These are phyloP conservation scores for Cucurbitaria berberidis DNA, from an alignment of 2,329 filamentous ascomycete species.

Conservation along the genomic window DNA sequence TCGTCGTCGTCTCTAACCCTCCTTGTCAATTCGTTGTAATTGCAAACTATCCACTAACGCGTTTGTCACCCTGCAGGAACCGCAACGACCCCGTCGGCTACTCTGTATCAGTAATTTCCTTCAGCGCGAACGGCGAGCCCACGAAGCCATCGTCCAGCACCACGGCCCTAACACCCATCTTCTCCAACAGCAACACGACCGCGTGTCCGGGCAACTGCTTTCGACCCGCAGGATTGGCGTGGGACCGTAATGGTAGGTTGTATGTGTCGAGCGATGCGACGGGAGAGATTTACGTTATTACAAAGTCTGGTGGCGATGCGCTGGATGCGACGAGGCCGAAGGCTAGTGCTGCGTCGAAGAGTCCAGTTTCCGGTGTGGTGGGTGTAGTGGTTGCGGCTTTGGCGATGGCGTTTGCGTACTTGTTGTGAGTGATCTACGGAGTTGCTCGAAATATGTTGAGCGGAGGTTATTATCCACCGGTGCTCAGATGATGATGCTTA, in stretches of 20 bases:
- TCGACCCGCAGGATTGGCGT: slow-evolving; percentile 63
- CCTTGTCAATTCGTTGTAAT: too few relatives aligned
- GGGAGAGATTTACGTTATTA: slow-evolving; percentile 65
- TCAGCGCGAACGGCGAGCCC: slow-evolving; percentile 50
- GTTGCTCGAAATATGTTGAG: too few relatives aligned
- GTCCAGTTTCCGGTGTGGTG: background rate
- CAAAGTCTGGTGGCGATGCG: slow-evolving; percentile 21
- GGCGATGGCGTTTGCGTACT: background rate
- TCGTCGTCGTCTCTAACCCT: too few relatives aligned
- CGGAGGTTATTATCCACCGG: too few relatives aligned
- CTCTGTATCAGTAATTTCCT: slow-evolving; percentile 53
- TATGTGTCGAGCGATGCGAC: slow-evolving; percentile 66
- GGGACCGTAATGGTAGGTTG: slow-evolving; percentile 56
- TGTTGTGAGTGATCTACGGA: too few relatives aligned
- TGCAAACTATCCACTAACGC: too few relatives aligned
- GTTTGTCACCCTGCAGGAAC: slow-evolving; percentile 40
- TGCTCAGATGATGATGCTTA: too few relatives aligned
- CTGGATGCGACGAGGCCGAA: slow-evolving; percentile 9
- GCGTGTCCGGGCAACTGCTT: slow-evolving; percentile 63
- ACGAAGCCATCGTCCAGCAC: slow-evolving; percentile 51
- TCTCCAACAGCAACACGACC: slow-evolving; percentile 59
- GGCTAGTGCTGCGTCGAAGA: background rate
- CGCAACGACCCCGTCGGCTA: slow-evolving; percentile 53
- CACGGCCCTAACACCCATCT: slow-evolving; percentile 56
- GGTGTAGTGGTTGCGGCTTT: background rate